Evolutionary conservation across 208 protist genomes (phyloP), one percentile per base, ranked within the genome.

Genomic region (Trypanosoma mega): DNA sequence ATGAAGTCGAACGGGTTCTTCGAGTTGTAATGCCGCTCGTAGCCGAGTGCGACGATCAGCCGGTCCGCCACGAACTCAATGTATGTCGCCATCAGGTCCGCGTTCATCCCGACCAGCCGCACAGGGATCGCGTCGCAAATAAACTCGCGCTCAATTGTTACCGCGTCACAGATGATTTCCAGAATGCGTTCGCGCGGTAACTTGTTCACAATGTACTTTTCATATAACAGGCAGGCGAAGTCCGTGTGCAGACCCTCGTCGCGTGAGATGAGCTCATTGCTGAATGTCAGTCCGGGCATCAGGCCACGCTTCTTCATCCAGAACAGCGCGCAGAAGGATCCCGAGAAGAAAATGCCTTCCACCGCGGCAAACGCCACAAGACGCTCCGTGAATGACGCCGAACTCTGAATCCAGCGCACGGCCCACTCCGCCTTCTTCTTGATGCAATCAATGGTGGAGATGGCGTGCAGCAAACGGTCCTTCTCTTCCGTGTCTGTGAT

Each of bases 1-100:
- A 99, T 99, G 85, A 98, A 99, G 72, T 99, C 97, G 65, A 99
- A 99, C 9, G 98, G 98, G 80, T 99, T 99, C 49, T 69, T 71
- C n/a, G 76, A 41, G 53, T 98, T 96, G 85, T 98, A 99, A 59
- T 94, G 62, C 77, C 99, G 99, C 55, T 83, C 76, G 55, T 85
- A 73, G 20, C 97, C 98, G 11, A 99, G 83, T 0, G 91, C 79
- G 30, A 98, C 80, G 0, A 99, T 72, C 20, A 99, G 96, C n/a
- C 98, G 89, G 80, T 99, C 98, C 29, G 98, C 98, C 6, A 98
- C 96, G 68, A 99, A 99, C 80, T 99, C 96, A 81, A 99, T 99
- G 92, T 99, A 99, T 77, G 98, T 76, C 16, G 69, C 53, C 98
- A 99, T 99, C 49, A 99, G 69, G 16, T 96, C 76, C 14, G 82